Conservation (phyloP, 1,284 basidiomycete genomes). For the Coniophora puteana region DNA sequence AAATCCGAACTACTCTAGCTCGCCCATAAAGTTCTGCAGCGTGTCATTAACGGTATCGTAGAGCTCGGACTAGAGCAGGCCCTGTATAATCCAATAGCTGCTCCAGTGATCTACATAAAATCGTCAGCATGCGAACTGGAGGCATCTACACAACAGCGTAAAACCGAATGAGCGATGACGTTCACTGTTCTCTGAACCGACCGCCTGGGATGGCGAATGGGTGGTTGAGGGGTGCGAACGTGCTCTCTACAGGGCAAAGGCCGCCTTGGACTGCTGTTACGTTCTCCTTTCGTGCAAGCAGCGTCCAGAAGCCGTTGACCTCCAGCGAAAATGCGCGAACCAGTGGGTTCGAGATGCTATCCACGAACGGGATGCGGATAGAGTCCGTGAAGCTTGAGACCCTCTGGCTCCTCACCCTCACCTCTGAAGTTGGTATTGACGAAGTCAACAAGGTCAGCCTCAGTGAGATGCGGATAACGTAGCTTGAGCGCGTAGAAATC, state of each 20-base stretch:
- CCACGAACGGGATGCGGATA: constrained; percentile 65
- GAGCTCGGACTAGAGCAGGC: constrained; percentile 77
- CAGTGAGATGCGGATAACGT: constrained; percentile 41
- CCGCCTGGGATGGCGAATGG: constrained; percentile 89
- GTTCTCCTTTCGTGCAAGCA: constrained; percentile 78
- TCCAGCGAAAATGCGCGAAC: constrained; percentile 71
- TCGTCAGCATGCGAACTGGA: constrained; percentile 14
- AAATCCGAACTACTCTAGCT: constrained; percentile 78
- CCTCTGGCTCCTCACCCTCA: constrained; percentile 81
- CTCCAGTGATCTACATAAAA: constrained; percentile 69
- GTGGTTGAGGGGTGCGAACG: constrained; percentile 85
- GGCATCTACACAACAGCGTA: too few relatives aligned
- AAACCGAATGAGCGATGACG: constrained; percentile 19
- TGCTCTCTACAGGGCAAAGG: constrained; percentile 72
- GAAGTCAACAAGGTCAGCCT: constrained; percentile 63
- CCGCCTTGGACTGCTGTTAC: constrained; percentile 49
- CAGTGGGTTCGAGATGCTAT: constrained; percentile 69
- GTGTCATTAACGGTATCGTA: constrained; percentile 73
- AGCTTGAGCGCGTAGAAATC: constrained; percentile 62
- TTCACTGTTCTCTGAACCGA: constrained; percentile 69
- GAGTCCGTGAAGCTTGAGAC: constrained; percentile 62
- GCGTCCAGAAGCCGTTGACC: constrained; percentile 82
- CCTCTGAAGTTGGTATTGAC: constrained; percentile 77
- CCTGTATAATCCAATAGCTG: constrained; percentile 85
- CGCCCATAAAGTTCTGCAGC: constrained; percentile 91